Conservation (phyloP, 108 stramenopile species). For the Aurantiochytrium sp. region DNA sequence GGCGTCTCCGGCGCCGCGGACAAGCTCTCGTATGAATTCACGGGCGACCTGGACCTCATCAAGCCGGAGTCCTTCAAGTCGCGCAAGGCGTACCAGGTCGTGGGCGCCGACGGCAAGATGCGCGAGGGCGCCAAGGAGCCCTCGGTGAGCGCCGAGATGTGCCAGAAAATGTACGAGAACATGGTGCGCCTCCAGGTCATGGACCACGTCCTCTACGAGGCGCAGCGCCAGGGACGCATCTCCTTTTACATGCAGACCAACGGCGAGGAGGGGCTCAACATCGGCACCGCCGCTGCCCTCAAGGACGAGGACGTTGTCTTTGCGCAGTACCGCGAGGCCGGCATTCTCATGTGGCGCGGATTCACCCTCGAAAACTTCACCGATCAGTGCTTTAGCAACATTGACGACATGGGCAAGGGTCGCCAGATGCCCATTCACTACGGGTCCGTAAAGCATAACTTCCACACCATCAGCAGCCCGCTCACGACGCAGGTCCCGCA, state of each 20-base stretch:
- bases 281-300: conserved; percentile 83
- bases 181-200: conserved; percentile 85
- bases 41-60: background rate
- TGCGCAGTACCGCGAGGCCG: conserved; percentile 93
- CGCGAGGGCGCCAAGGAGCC: background rate
- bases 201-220: conserved; percentile 89
- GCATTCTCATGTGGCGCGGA: conserved; percentile 94
- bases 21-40: conserved; percentile 16
- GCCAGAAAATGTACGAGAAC: conserved; percentile 61
- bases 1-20: background rate
- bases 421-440: conserved; percentile 99
- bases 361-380: conserved; percentile 89
- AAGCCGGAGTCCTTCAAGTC: background rate
- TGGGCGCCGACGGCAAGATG: background rate
- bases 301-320: conserved; percentile 71
- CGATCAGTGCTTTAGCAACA: conserved; percentile 91
- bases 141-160: conserved; percentile 29
- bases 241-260: conserved; percentile 80
- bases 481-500: conserved; percentile 95
- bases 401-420: conserved; percentile 81
- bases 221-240: conserved; percentile 93
- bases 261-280: conserved; percentile 86
- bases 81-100: background rate
- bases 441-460: conserved; percentile 80
- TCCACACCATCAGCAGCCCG: conserved; percentile 86